phyloP scores from a whole-genome alignment of 2,329 filamentous ascomycete species.

The Beauveria scarabaeidicola region DNA sequence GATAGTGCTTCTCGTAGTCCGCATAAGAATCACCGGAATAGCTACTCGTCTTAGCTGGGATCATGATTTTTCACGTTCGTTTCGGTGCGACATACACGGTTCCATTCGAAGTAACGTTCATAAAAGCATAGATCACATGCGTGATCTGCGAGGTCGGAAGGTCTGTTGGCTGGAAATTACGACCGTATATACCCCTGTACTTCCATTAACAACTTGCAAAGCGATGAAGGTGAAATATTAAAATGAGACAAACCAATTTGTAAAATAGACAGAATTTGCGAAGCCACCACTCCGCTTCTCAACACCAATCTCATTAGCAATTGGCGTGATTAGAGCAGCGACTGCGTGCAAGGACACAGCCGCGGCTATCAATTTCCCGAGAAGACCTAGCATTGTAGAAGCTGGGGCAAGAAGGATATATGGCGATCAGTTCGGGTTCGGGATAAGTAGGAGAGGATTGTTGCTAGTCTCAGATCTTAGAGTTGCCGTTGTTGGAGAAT shows the following conservation, averaged over 20 bases:
- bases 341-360: constrained; percentile 20
- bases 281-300: constrained; percentile 18
- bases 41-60: constrained; percentile 22
- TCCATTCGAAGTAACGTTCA: constrained; percentile 62
- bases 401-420: neutral
- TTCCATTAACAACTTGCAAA: neutral
- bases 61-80: no score
- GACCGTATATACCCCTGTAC: constrained; percentile 61
- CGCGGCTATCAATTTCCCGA: constrained; percentile 20
- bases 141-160: constrained; percentile 63
- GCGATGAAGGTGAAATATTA: no score
- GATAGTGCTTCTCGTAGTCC: constrained; percentile 66
- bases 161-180: constrained; percentile 63
- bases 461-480: neutral
- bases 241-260: constrained; percentile 35
- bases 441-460: neutral
- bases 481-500: neutral
- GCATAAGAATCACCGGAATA: constrained; percentile 61
- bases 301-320: constrained; percentile 7
- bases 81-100: constrained; percentile 48
- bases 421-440: neutral
- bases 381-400: constrained; percentile 19
- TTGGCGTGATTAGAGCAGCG: constrained; percentile 17
- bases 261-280: constrained; percentile 37
- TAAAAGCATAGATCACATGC: constrained; percentile 74